Conservation (phyloP, 139 green algal genomes). For the Chlorella sp. region DNA sequence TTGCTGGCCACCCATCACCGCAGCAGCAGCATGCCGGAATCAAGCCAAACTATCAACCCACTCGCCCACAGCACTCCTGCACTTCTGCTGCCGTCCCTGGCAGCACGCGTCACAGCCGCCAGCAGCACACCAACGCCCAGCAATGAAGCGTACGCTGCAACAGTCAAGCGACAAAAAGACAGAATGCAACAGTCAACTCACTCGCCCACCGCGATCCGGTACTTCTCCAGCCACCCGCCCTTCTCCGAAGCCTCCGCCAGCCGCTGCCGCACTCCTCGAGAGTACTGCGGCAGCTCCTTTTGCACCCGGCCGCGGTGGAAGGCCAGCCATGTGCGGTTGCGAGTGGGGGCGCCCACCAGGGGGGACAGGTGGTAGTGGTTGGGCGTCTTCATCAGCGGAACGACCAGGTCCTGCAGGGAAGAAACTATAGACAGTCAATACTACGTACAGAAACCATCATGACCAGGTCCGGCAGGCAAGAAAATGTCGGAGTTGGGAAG, state of each 20-base stretch:
- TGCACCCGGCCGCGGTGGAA: constrained; percentile 46
- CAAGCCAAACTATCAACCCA: neutral
- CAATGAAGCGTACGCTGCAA: too few relatives aligned
- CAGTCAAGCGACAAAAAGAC: too few relatives aligned
- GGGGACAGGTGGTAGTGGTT: constrained; percentile 52
- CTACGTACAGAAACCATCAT: too few relatives aligned
- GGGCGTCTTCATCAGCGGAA: constrained; percentile 52
- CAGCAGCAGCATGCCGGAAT: neutral
- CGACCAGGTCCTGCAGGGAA: constrained; percentile 49
- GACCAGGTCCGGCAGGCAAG: too few relatives aligned
- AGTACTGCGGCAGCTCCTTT: neutral
- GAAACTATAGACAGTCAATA: too few relatives aligned
- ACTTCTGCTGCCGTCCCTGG: neutral
- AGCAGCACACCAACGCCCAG: too few relatives aligned
- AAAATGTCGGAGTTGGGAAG: too few relatives aligned
- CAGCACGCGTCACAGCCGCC: too few relatives aligned
- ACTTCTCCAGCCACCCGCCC: constrained; percentile 42
- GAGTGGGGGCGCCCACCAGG: constrained; percentile 21
- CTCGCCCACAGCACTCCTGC: neutral
- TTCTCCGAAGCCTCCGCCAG: constrained; percentile 12
- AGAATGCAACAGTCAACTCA: neutral
- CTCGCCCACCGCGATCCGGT: constrained; percentile 53
- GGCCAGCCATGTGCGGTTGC: constrained; percentile 43
- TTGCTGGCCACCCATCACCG: neutral
- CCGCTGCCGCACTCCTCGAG: constrained; percentile 27